Evolutionary conservation across 140 eudicot genomes (phyloP).

Genomic region (Flaveria floridana): DNA sequence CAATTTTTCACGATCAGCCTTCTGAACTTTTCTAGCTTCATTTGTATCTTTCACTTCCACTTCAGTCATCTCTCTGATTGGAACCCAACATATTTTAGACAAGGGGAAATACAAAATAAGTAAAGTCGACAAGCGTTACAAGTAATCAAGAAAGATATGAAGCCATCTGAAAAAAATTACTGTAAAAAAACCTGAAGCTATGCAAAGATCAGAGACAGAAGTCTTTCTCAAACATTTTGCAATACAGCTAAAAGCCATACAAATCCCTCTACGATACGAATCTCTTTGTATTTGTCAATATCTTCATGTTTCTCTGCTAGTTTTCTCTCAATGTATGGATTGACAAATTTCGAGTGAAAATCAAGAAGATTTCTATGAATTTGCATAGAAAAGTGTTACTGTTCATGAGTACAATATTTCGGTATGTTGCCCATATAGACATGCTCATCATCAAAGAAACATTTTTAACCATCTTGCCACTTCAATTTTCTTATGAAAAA

Average conservation of each 20-base stretch:
- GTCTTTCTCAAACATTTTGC: not conserved
- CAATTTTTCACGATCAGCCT: conserved; percentile 59
- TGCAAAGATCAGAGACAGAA: not conserved
- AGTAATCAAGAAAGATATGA: not conserved
- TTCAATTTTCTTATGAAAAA: not conserved
- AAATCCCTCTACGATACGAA: not conserved
- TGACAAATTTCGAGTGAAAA: not conserved
- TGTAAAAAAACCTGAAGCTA: not conserved
- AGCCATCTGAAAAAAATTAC: not conserved
- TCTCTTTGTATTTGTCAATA: not conserved
- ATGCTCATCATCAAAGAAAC: not conserved
- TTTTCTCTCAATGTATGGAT: not conserved
- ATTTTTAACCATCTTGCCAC: not conserved
- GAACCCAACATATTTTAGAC: conserved; percentile 13
- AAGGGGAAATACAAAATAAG: not conserved
- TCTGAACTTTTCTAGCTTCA: conserved; percentile 53
- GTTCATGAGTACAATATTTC: no score
- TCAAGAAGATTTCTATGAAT: not conserved
- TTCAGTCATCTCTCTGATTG: conserved; percentile 40
- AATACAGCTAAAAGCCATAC: not conserved
- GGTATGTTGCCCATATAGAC: not conserved
- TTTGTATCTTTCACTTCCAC: conserved; percentile 42
- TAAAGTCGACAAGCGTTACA: not conserved
- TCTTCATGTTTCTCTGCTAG: not conserved
- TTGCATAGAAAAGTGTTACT: not conserved